A percentile compares a stretch with the other conserved stretches of the same genome.
phyloP scores from a whole-genome alignment of 2,329 filamentous ascomycete genomes.

The Penicillium sclerotigenum region DNA sequence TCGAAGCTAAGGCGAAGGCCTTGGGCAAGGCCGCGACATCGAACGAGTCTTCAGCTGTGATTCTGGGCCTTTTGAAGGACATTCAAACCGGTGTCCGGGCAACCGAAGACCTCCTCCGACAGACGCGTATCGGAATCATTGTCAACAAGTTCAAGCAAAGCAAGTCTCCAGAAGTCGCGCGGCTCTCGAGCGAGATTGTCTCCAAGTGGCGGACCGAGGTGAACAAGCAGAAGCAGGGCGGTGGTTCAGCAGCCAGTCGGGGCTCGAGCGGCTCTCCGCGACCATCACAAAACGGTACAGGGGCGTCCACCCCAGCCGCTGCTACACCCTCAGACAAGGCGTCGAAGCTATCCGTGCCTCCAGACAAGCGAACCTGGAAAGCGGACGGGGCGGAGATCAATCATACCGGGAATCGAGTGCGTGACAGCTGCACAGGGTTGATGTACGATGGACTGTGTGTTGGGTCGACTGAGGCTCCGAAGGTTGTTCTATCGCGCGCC shows the following conservation, averaged over 20 bases:
- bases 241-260: constrained; percentile 39
- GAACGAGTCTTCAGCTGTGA: constrained; percentile 69
- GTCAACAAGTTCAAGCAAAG: constrained; percentile 83
- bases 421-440: constrained; percentile 83
- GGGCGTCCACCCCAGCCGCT: constrained; percentile 47
- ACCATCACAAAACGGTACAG: constrained; percentile 51
- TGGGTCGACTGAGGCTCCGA: constrained; percentile 59
- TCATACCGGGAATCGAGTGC: constrained; percentile 68
- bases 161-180: constrained; percentile 69
- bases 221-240: constrained; percentile 47
- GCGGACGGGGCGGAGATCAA: constrained; percentile 76
- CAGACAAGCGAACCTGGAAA: constrained; percentile 77
- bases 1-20: constrained; percentile 71
- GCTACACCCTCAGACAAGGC: constrained; percentile 48
- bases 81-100: constrained; percentile 77
- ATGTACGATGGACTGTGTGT: constrained; percentile 89
- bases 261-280: constrained; percentile 42
- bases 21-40: constrained; percentile 74
- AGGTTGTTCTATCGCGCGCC: constrained; percentile 63
- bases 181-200: constrained; percentile 76
- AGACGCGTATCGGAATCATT: constrained; percentile 85
- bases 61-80: constrained; percentile 71
- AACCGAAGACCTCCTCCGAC: constrained; percentile 84
- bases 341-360: constrained; percentile 55
- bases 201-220: constrained; percentile 58